These are phyloP conservation scores for Shiraia sp. DNA, from an alignment of 2,329 filamentous ascomycete species.

Conservation along the genomic window DNA sequence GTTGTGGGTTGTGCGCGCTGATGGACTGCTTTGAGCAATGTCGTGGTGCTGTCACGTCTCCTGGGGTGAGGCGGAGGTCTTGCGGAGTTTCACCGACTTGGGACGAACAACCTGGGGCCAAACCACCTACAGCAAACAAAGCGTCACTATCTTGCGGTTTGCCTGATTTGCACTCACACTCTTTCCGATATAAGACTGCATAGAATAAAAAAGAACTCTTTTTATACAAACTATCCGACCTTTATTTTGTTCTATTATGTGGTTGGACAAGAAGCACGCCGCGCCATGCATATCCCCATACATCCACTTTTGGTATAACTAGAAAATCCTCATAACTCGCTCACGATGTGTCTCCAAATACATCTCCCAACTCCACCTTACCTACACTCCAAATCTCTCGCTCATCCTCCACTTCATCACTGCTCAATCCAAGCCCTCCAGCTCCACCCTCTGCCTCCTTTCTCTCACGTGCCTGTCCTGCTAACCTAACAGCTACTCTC, in stretches of 20 bases:
- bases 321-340: background rate
- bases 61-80: slow-evolving; percentile 25
- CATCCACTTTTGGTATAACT: background rate
- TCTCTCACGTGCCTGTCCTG: slow-evolving; percentile 84
- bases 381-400: slow-evolving; percentile 95
- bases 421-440: slow-evolving; percentile 81
- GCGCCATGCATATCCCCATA: background rate
- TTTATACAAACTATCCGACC: too few species aligned
- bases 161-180: too few species aligned
- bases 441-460: slow-evolving; percentile 88
- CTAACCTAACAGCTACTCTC: slow-evolving; percentile 81
- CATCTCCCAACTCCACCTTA: slow-evolving; percentile 77
- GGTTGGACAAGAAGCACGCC: too few species aligned
- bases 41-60: slow-evolving; percentile 33
- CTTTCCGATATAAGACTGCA: too few species aligned
- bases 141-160: too few species aligned
- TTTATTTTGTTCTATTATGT: too few species aligned
- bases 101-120: too few species aligned
- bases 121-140: too few species aligned
- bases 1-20: slow-evolving; percentile 21
- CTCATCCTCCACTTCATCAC: slow-evolving; percentile 93
- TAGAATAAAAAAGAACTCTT: too few species aligned
- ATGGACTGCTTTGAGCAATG: slow-evolving; percentile 17
- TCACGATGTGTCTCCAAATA: slow-evolving; percentile 24
- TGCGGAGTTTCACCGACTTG: slow-evolving; percentile 18